Percentiles rank a stretch among this genome's conserved stretches.
phyloP scores from a whole-genome alignment of 805 yeast genomes.

The Schwanniomyces sp. region DNA sequence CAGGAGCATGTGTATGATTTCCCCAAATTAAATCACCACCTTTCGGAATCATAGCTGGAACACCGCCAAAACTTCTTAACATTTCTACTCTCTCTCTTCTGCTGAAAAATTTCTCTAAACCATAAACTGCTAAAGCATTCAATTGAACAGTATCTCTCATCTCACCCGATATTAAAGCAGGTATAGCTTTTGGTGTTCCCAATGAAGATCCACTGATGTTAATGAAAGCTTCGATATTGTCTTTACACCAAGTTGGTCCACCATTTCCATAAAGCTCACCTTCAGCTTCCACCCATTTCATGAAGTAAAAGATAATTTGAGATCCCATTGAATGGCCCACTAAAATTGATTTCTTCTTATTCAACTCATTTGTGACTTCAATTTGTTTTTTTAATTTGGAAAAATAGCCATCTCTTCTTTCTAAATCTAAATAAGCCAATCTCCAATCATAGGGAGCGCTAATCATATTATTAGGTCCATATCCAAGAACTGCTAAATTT shows the following conservation, averaged over 20 bases:
- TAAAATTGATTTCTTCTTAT: slow-evolving; percentile 69
- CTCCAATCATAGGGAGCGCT: slow-evolving; percentile 98
- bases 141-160: slow-evolving; percentile 97
- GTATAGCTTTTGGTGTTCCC: slow-evolving; percentile 93
- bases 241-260: slow-evolving; percentile 86
- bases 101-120: slow-evolving; percentile 90
- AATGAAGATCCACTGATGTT: slow-evolving; percentile 88
- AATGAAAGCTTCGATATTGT: slow-evolving; percentile 74
- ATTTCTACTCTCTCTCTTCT: slow-evolving; percentile 85
- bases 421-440: slow-evolving; percentile 83
- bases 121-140: slow-evolving; percentile 89
- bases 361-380: slow-evolving; percentile 54
- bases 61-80: slow-evolving; percentile 87
- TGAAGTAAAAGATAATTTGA: slow-evolving; percentile 81
- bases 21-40: slow-evolving; percentile 96
- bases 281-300: slow-evolving; percentile 95
- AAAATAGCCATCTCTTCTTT: slow-evolving; percentile 83
- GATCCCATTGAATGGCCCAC: slow-evolving; percentile 97
- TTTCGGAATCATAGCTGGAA: slow-evolving; percentile 94
- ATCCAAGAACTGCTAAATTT: slow-evolving; percentile 90
- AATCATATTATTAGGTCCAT: slow-evolving; percentile 86
- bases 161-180: slow-evolving; percentile 93
- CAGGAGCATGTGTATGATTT: slow-evolving; percentile 61
- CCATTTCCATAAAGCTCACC: slow-evolving; percentile 86
- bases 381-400: slow-evolving; percentile 70